phyloP scores from a whole-genome alignment of 371 early-diverging fungal species.

The Smittium culicis region DNA sequence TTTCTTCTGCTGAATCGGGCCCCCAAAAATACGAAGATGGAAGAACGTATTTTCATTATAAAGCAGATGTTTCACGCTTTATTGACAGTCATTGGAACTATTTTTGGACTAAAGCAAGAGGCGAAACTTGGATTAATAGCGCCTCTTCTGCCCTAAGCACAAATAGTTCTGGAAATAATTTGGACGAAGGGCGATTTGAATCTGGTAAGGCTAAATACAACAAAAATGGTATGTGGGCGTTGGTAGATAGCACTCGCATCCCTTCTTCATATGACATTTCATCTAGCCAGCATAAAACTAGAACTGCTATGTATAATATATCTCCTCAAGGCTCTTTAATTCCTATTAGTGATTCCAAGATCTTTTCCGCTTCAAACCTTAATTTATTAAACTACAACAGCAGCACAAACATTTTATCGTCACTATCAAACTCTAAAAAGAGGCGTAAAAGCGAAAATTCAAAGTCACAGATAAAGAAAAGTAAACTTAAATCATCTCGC shows the following conservation, averaged over 20 bases:
- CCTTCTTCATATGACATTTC: constrained; percentile 35
- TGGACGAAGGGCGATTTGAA: constrained; percentile 38
- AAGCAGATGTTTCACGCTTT: constrained; percentile 38
- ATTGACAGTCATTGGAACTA: constrained; percentile 44
- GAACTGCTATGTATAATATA: constrained; percentile 30
- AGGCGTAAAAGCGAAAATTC: too few species aligned
- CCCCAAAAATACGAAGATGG: constrained; percentile 33
- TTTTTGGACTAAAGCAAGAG: constrained; percentile 41
- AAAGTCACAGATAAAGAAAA: too few species aligned
- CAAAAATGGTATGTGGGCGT: constrained; percentile 37
- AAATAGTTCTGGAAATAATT: constrained; percentile 34
- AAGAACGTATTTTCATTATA: constrained; percentile 38
- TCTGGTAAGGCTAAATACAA: constrained; percentile 39
- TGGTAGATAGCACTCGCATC: constrained; percentile 31
- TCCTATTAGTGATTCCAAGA: not conserved
- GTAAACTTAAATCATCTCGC: too few species aligned
- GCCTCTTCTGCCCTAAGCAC: constrained; percentile 36
- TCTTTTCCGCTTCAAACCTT: too few species aligned
- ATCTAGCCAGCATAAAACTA: constrained; percentile 30
- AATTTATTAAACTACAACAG: too few species aligned
- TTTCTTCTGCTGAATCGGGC: too few species aligned
- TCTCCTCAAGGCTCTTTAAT: constrained; percentile 31
- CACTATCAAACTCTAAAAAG: too few species aligned
- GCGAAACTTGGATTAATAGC: constrained; percentile 38
- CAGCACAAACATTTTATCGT: too few species aligned